Evolutionary conservation across 2,329 filamentous ascomycete genomes (phyloP).

Genomic region (Talaromyces islandicus): DNA sequence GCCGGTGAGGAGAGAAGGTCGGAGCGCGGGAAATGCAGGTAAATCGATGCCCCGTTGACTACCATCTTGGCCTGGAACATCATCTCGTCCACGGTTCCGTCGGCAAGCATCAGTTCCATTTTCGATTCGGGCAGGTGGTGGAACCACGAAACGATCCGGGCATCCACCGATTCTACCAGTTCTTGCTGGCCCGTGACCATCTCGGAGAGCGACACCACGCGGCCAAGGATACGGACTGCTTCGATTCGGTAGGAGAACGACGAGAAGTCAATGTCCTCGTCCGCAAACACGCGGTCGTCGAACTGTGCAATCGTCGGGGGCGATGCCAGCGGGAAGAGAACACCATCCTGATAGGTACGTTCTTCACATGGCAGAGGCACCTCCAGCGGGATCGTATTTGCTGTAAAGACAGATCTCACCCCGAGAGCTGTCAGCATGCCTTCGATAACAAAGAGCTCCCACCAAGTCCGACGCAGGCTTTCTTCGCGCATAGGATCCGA

Average conservation of each 20-base stretch:
- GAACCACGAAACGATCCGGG: constrained; percentile 64
- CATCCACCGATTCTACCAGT: constrained; percentile 55
- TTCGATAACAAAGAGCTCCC: constrained; percentile 76
- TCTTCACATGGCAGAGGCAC: constrained; percentile 79
- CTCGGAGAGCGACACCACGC: constrained; percentile 54
- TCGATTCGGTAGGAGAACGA: constrained; percentile 83
- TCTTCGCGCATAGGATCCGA: constrained; percentile 68
- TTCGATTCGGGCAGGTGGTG: constrained; percentile 71
- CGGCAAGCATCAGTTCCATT: constrained; percentile 60
- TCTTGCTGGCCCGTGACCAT: constrained; percentile 41
- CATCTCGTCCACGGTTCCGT: constrained; percentile 76
- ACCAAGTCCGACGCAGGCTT: constrained; percentile 84
- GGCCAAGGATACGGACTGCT: constrained; percentile 69
- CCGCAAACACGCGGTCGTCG: constrained; percentile 68
- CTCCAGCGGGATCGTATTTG: constrained; percentile 62
- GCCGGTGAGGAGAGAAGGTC: constrained; percentile 56
- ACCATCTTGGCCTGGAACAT: constrained; percentile 90
- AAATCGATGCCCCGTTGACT: constrained; percentile 56
- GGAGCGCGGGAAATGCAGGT: constrained; percentile 73
- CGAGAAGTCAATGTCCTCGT: constrained; percentile 63
- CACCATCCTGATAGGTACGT: constrained; percentile 46
- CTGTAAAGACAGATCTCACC: constrained; percentile 48
- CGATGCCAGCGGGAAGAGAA: constrained; percentile 52
- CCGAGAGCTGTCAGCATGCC: constrained; percentile 71
- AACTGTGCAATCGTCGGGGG: constrained; percentile 63